Evolutionary conservation across 192 early-diverging fungal genomes (phyloP), one percentile per base, ranked within the genome.

Genomic region (Backusella liffmaniae): DNA sequence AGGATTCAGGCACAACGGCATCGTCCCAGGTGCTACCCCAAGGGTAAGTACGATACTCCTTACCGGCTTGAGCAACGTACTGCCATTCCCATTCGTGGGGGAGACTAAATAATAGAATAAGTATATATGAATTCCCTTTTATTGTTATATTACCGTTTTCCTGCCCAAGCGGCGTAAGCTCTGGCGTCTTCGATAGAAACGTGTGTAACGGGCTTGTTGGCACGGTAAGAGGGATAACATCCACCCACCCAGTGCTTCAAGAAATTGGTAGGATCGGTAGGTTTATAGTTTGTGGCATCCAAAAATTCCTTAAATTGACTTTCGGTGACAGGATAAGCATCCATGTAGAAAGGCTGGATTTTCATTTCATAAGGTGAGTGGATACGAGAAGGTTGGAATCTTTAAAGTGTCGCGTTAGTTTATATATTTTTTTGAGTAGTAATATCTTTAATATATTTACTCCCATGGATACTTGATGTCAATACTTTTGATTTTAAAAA

Each of bases 11-110:
- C 9, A 76, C 75, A 5, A 56, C 23, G 3, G 15, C 12, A 32
- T 59, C 67, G 70, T 76, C 75, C 75, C 75, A 76, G 8, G 32
- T 26, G 18, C 59, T 66, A 56, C 75, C 75, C 75, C 75, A 76
- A 8, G 75, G 75, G 16, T 76, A 76, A 13, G 35, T 29, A 21
- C 75, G 66, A 53, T 70, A 76, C n/a, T 76, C 75, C 18, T 32
- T 42, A 59, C 75, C 75, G 4, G 39, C 75, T 76, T 76, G 75
- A 44, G 75, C 75, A n/a, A 76, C 75, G 35, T 56, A 76, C 46
- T 76, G 75, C 75, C 75, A 76, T 67, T 76, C 75, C 75, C 75
- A 76, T 56, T 76, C 75, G 34, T 76, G 75, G 16, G 75, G 75
- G 6, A 76, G 44, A 30, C 75, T 76, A 76, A 32, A 44, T 4